These are phyloP conservation scores for Achaetomiella virescens DNA, from an alignment of 495 filamentous ascomycete genomes.

Conservation along the genomic window DNA sequence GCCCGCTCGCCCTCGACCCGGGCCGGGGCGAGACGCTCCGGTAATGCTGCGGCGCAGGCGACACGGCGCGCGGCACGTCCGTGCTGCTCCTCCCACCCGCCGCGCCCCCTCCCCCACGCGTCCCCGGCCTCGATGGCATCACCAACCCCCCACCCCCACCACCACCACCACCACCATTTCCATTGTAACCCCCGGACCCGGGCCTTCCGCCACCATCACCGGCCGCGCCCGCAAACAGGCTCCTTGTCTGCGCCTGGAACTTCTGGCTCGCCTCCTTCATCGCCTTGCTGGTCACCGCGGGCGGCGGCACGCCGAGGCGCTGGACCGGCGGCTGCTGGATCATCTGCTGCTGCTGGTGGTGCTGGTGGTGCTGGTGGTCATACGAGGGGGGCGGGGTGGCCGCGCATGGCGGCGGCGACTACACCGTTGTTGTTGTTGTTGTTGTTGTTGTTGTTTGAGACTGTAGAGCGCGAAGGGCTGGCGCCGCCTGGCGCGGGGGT, in stretches of 20 bases:
- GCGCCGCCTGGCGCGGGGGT: slow-evolving; percentile 67
- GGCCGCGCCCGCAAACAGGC: slow-evolving; percentile 54
- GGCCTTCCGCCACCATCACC: slow-evolving; percentile 42
- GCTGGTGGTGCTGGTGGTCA: slow-evolving; percentile 55
- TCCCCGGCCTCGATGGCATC: slow-evolving; percentile 15
- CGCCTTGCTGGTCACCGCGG: slow-evolving; percentile 81
- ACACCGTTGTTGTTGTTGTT: slow-evolving; percentile 28
- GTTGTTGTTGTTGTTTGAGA: no score
- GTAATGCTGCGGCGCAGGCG: slow-evolving; percentile 42
- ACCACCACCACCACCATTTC: slow-evolving; percentile 11
- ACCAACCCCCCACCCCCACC: not conserved
- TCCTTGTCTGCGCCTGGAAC: slow-evolving; percentile 75
- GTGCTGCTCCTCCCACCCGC: slow-evolving; percentile 24
- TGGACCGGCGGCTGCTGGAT: slow-evolving; percentile 37
- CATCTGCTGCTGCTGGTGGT: not conserved
- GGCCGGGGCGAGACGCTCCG: slow-evolving; percentile 47
- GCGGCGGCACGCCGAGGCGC: slow-evolving; percentile 81
- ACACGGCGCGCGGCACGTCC: slow-evolving; percentile 45
- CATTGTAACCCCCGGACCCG: slow-evolving; percentile 25
- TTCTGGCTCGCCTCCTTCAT: slow-evolving; percentile 92
- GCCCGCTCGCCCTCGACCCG: slow-evolving; percentile 21
- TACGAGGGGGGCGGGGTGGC: slow-evolving; percentile 84
- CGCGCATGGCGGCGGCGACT: slow-evolving; percentile 48
- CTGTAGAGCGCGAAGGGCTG: slow-evolving; percentile 31
- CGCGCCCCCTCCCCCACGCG: slow-evolving; percentile 9